A percentile compares a stretch with the other conserved stretches of the same genome.
Conservation (phyloP, 306 rosid genomes). For the Quercus parvula region DNA sequence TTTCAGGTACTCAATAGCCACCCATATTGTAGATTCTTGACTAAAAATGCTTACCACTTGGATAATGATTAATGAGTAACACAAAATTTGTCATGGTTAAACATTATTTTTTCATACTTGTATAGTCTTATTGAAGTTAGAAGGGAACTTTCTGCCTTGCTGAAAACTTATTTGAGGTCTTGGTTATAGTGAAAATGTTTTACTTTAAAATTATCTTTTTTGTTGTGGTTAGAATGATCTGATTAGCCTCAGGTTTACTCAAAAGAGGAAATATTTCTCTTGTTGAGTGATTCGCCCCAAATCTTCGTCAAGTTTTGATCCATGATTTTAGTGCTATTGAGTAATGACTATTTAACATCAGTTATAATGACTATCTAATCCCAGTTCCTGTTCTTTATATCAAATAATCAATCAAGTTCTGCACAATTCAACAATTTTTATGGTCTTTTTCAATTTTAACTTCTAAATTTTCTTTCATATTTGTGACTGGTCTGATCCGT, state of each 20-base stretch:
- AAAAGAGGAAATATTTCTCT: not conserved
- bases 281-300: not conserved
- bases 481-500: slow-evolving; percentile 12
- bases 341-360: not conserved
- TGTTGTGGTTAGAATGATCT: not conserved
- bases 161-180: not conserved
- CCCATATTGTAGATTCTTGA: not conserved
- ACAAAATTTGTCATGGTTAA: not conserved
- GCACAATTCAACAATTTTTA: not conserved
- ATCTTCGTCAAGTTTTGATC: not conserved
- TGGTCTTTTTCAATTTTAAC: not conserved
- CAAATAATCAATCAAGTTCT: not conserved
- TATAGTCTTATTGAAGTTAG: not conserved
- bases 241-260: not conserved
- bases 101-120: not conserved
- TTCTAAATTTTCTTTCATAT: not conserved
- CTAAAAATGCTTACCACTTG: not conserved
- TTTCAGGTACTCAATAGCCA: slow-evolving; percentile 70
- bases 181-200: not conserved
- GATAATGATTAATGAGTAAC: not conserved
- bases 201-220: not conserved
- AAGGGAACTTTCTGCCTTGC: not conserved
- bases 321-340: not conserved
- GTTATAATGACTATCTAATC: not conserved
- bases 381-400: not conserved